phyloP scores from a whole-genome alignment of 768 basidiomycete genomes.

The Mycena alexandri region DNA sequence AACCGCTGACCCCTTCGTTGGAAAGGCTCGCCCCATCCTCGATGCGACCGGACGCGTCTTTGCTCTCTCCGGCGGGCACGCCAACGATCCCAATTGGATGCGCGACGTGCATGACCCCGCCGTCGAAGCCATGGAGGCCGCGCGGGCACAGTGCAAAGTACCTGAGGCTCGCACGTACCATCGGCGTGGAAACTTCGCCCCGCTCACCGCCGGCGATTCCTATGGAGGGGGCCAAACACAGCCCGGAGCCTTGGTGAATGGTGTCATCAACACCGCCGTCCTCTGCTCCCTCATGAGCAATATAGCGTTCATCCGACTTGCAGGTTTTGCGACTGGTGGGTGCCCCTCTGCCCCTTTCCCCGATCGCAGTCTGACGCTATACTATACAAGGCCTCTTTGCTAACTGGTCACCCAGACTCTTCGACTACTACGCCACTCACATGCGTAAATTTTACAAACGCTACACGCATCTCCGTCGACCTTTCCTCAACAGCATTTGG shows the following conservation, averaged over 20 bases:
- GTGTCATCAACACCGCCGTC: conserved; percentile 9
- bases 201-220: conserved; percentile 1
- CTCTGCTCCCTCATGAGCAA: neutral
- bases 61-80: neutral
- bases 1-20: neutral
- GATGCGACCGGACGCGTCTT: neutral
- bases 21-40: neutral
- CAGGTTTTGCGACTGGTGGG: conserved; percentile 31
- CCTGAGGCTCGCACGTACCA: neutral
- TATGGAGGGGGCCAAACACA: neutral
- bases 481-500: too few species aligned
- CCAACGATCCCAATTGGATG: conserved; percentile 3
- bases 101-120: conserved; percentile 4
- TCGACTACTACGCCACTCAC: too few species aligned
- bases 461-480: too few species aligned
- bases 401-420: neutral
- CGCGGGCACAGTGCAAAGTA: neutral
- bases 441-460: too few species aligned
- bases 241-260: conserved; percentile 4
- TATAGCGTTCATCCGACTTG: neutral
- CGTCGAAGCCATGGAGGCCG: conserved; percentile 2
- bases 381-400: conserved; percentile 16
- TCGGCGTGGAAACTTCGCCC: neutral
- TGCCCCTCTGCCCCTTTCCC: too few species aligned
- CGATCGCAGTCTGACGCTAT: too few species aligned